Base-by-base conservation (phyloP, 1,139 yeast species). In the Arxiozyma heterogenica region DNA sequence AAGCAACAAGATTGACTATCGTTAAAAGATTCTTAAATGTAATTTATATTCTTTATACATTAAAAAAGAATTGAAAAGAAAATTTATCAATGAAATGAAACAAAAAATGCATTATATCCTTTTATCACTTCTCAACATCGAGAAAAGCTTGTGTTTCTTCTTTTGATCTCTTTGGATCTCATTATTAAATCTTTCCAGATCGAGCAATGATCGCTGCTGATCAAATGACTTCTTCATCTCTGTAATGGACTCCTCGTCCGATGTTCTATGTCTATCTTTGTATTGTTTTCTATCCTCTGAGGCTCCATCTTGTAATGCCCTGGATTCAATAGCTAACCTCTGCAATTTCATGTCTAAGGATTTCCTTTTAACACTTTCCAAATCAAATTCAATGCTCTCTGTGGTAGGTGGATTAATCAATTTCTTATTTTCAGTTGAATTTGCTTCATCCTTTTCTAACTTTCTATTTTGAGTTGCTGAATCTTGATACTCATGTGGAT, bases 351-450 rank as follows among this genome's bases (percentile, higher is more conserved):
- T 53, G 51, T 67, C 69, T 41, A 67, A 51, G 1, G 71, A 65
- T 52, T 53, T 57, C 46, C 51, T 55, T 56, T 58, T 53, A 42
- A 60, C 56, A 17, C 58, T 60, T 25, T 62, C 61, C 38, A 68
- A 51, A 50, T 67, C 65, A 25, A 68, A 51, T 41, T 65, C 65
- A 45, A 66, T 64, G 52, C 69, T 66, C 49, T 66, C 68, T 27
- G 64, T 65, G 2, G 70, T 64, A 1, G 63, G 57, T 11, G 56
- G 54, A 7, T 44, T 53, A 4, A 51, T 41, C 27, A 55, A 41
- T 23, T n/a, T 43, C 20, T 38, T 47, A n/a, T 39, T 41, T 23
- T 23, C 44, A 25, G 50, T 23, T n/a, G 23, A n/a, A 17, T 41
- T 41, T 22, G 18, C 11, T 41, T 18, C 7, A 18, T 18, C 25